phyloP scores from a whole-genome alignment of 306 rosid species.

The Parietaria judaica region DNA sequence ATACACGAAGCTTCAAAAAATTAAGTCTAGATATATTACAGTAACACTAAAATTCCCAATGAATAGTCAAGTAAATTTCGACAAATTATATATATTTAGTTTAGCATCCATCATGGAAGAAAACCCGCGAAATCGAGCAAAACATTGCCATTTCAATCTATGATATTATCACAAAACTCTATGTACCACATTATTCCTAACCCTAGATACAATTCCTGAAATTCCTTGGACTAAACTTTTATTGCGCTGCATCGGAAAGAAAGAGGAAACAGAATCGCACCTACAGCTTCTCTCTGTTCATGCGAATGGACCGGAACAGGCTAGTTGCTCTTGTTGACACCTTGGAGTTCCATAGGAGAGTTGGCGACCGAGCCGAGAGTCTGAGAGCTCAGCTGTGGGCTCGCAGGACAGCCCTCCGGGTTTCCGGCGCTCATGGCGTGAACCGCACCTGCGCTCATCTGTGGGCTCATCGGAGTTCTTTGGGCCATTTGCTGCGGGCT shows the following conservation, averaged over 20 bases:
- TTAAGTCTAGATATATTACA: background rate
- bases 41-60: background rate
- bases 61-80: background rate
- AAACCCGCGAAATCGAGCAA: background rate
- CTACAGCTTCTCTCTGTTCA: background rate
- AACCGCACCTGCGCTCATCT: slow-evolving; percentile 81
- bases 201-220: background rate
- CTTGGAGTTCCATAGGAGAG: slow-evolving; percentile 95
- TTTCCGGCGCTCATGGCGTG: slow-evolving; percentile 81
- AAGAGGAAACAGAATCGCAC: background rate
- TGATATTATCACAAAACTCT: background rate
- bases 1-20: background rate
- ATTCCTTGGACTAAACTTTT: background rate
- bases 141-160: background rate
- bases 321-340: slow-evolving; percentile 71
- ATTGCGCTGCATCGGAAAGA: background rate
- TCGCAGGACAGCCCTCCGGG: slow-evolving; percentile 76
- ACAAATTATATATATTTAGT: background rate
- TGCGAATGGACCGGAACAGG: slow-evolving; percentile 22
- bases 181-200: background rate
- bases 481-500: slow-evolving; percentile 94
- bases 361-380: slow-evolving; percentile 37
- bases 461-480: slow-evolving; percentile 96
- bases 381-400: slow-evolving; percentile 70
- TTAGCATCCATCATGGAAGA: background rate